These are phyloP conservation scores for Hanseniaspora pseudoguilliermondii DNA, from an alignment of 805 yeast species.

Conservation along the genomic window DNA sequence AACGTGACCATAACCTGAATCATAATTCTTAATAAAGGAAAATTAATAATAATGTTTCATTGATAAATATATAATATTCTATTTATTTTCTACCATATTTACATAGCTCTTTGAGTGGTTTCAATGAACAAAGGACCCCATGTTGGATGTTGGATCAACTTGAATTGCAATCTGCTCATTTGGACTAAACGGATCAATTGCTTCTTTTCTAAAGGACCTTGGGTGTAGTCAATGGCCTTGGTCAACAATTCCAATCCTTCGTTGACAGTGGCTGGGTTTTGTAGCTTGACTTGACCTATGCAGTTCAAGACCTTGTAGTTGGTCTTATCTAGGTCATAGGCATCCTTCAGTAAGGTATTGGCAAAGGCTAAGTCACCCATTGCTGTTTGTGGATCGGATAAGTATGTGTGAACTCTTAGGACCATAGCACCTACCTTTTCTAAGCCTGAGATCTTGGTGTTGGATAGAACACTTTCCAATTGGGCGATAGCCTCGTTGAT, in stretches of 20 bases:
- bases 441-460: constrained; percentile 6
- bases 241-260: constrained; percentile 75
- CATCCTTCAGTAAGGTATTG: constrained; percentile 53
- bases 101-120: constrained; percentile 12
- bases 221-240: constrained; percentile 67
- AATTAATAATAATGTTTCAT: neutral
- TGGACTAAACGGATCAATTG: constrained; percentile 87
- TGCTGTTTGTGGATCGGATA: constrained; percentile 38
- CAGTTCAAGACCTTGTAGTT: constrained; percentile 80
- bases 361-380: constrained; percentile 42
- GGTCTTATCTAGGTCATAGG: constrained; percentile 72
- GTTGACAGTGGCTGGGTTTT: constrained; percentile 56
- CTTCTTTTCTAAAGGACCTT: constrained; percentile 73
- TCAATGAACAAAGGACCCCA: constrained; percentile 12
- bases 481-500: constrained; percentile 32
- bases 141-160: constrained; percentile 32
- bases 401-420: constrained; percentile 8
- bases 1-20: too few species aligned
- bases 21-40: too few species aligned
- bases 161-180: constrained; percentile 81
- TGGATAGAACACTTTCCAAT: constrained; percentile 18
- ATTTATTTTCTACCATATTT: neutral
- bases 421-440: constrained; percentile 11
- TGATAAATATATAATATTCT: neutral
- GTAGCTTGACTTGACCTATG: constrained; percentile 83